These are phyloP conservation scores for Yarrowia osloensis DNA, from an alignment of 805 yeast species.

Conservation along the genomic window DNA sequence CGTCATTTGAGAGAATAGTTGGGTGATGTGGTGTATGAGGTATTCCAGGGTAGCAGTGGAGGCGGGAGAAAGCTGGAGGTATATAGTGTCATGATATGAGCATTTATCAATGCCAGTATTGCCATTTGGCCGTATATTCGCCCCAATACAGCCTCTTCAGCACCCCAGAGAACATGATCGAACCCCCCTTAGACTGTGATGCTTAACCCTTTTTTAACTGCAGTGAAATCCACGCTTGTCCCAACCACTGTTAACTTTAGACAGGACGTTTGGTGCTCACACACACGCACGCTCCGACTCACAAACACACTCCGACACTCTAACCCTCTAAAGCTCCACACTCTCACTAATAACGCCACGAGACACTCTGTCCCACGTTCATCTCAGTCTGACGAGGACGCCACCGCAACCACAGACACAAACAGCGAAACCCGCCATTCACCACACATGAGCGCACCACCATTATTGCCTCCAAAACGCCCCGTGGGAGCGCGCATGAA, in stretches of 20 bases:
- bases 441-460: slow-evolving; percentile 14
- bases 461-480: slow-evolving; percentile 26
- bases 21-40: neutral
- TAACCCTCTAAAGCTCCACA: neutral
- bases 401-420: neutral
- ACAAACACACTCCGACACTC: neutral
- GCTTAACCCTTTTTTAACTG: neutral
- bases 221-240: neutral
- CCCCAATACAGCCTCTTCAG: neutral
- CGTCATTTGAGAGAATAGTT: slow-evolving; percentile 2
- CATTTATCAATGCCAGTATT: too few species aligned
- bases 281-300: neutral
- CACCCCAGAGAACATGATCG: neutral
- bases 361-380: neutral
- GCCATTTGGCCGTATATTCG: too few species aligned
- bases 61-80: too few species aligned
- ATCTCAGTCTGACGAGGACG: neutral
- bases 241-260: neutral
- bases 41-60: too few species aligned
- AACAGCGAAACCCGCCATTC: neutral
- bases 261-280: neutral
- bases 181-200: neutral
- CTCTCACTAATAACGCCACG: neutral
- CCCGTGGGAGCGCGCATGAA: slow-evolving; percentile 33
- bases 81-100: too few species aligned